A percentile compares a stretch with the other conserved stretches of the same genome.
phyloP scores from a whole-genome alignment of 2,329 filamentous ascomycete genomes.

The Nemania serpens region DNA sequence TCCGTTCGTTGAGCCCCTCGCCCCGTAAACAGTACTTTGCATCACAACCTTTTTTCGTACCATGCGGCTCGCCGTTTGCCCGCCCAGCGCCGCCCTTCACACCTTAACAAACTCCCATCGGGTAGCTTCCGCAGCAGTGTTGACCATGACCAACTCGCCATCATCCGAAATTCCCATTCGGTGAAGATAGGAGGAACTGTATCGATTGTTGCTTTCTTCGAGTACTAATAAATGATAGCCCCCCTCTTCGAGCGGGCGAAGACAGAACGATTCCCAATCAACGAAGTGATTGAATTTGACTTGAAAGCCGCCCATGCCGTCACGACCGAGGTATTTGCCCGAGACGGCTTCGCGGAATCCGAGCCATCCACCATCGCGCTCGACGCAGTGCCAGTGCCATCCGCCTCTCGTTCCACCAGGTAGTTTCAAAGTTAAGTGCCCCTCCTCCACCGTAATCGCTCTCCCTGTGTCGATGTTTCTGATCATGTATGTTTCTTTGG shows the following conservation, averaged over 20 bases:
- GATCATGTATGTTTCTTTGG: conserved; percentile 20
- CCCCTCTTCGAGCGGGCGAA: neutral
- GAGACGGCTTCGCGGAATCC: conserved; percentile 6
- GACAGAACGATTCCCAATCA: neutral
- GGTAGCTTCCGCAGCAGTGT: neutral
- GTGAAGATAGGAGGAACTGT: neutral
- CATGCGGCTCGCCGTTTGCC: neutral
- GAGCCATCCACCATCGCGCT: neutral
- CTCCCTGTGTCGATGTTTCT: conserved; percentile 8
- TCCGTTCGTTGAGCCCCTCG: no score
- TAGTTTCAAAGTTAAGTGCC: neutral
- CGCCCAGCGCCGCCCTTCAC: neutral
- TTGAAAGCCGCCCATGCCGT: neutral
- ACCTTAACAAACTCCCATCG: neutral
- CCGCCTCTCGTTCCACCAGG: conserved; percentile 3
- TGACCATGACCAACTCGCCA: neutral
- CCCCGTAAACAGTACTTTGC: no score
- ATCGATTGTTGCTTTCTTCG: neutral
- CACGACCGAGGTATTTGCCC: neutral
- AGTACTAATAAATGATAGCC: neutral
- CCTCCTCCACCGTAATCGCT: conserved; percentile 7
- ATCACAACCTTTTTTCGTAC: no score
- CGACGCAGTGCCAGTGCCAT: conserved; percentile 1
- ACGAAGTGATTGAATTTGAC: neutral
- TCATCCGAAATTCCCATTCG: neutral